phyloP scores from a whole-genome alignment of 106 monocot genomes.

The Platanthera guangdongensis region DNA sequence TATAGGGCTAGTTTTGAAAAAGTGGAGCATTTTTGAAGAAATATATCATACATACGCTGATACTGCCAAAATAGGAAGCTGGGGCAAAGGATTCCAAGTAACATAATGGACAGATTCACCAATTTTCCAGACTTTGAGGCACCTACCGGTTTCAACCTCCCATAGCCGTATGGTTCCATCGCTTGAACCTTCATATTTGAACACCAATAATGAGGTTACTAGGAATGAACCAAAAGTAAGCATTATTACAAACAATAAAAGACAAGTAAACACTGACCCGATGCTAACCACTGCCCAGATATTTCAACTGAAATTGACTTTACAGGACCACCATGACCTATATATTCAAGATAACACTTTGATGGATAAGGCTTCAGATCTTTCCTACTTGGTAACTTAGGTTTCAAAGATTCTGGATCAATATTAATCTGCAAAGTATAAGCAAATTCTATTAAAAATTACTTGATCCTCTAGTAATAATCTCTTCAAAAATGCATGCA shows the following conservation, averaged over 20 bases:
- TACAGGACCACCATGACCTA: constrained; percentile 75
- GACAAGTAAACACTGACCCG: constrained; percentile 46
- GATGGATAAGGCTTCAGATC: constrained; percentile 91
- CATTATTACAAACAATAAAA: background rate
- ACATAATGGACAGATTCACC: constrained; percentile 66
- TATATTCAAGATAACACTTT: constrained; percentile 89
- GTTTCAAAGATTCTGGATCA: constrained; percentile 94
- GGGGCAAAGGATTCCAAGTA: constrained; percentile 84
- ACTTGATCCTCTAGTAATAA: background rate
- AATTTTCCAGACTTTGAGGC: constrained; percentile 76
- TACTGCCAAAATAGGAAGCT: constrained; percentile 67
- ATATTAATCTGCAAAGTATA: constrained; percentile 69
- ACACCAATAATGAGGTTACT: background rate
- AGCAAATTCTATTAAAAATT: background rate
- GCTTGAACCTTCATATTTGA: constrained; percentile 54
- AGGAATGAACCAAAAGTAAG: background rate
- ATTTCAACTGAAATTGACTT: constrained; percentile 65
- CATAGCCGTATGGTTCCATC: constrained; percentile 90
- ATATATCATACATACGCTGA: constrained; percentile 40
- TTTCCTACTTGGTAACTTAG: constrained; percentile 82
- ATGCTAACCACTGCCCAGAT: constrained; percentile 90
- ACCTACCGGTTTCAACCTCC: constrained; percentile 89
- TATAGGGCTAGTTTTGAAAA: background rate
- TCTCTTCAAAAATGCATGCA: background rate
- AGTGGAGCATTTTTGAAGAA: background rate